Percentiles rank a stretch among this genome's conserved stretches.
Conservation (phyloP, 176 grass and related monocot genomes). For the Triticum timopheevii region DNA sequence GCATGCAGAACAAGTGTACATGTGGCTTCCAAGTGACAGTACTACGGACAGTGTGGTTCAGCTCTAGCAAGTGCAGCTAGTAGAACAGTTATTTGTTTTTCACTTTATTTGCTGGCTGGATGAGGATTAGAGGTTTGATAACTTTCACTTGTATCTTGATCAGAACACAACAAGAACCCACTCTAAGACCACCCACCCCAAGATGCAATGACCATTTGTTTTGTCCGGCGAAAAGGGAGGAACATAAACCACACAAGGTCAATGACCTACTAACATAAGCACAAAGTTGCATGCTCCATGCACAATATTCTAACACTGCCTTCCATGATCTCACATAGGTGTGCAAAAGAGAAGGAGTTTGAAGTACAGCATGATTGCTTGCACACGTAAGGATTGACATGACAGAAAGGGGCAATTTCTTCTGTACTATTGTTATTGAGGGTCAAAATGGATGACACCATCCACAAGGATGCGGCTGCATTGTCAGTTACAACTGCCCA, state of each 20-base stretch:
- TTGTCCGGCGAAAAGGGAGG: slow-evolving; percentile 31
- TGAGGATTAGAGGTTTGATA: neutral
- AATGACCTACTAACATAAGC: slow-evolving; percentile 36
- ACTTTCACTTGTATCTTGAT: neutral
- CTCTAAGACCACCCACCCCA: slow-evolving; percentile 55
- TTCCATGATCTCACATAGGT: neutral
- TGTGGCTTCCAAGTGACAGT: slow-evolving; percentile 11
- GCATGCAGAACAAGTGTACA: slow-evolving; percentile 38
- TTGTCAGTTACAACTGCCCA: slow-evolving; percentile 75
- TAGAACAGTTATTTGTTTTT: neutral
- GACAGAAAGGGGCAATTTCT: neutral
- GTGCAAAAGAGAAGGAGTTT: neutral
- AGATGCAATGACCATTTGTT: slow-evolving; percentile 21
- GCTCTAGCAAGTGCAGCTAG: neutral
- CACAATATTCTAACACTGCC: slow-evolving; percentile 16
- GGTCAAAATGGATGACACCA: slow-evolving; percentile 66
- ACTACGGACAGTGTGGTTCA: slow-evolving; percentile 8
- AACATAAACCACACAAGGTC: slow-evolving; percentile 23
- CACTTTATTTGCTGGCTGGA: neutral
- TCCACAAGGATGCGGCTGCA: slow-evolving; percentile 42
- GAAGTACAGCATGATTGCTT: slow-evolving; percentile 24
- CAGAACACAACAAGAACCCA: slow-evolving; percentile 24
- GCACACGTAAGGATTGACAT: neutral
- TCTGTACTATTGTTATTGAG: slow-evolving; percentile 10
- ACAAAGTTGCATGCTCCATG: slow-evolving; percentile 18